Conservation (phyloP, 169 alveolate species). For the Plasmodium fragile region DNA sequence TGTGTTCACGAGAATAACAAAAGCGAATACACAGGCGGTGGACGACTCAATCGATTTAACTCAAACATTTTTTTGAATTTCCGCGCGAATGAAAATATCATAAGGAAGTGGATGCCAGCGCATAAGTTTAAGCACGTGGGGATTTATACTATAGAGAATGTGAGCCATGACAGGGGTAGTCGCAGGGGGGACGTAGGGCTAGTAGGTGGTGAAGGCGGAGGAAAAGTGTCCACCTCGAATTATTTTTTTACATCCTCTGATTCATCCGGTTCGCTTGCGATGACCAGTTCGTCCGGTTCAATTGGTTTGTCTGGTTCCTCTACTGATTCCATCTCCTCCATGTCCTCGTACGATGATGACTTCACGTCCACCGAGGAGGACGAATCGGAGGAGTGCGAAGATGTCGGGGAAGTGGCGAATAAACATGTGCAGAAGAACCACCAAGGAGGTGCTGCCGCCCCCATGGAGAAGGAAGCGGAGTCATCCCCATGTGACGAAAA, state of each 20-base stretch:
- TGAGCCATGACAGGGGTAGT: not conserved
- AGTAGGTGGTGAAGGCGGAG: not conserved
- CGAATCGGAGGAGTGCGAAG: not conserved
- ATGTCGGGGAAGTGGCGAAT: not conserved
- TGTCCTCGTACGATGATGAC: not conserved
- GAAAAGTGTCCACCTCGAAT: not conserved
- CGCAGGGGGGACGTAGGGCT: not conserved
- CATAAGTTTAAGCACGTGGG: conserved; percentile 75
- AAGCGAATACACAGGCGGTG: not conserved
- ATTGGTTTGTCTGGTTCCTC: not conserved
- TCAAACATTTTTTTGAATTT: conserved; percentile 59
- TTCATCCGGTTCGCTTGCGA: not conserved
- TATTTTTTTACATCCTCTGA: conserved; percentile 61
- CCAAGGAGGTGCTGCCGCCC: not conserved
- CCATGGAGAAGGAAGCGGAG: not conserved
- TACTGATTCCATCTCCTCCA: not conserved
- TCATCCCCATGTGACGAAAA: not conserved
- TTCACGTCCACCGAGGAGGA: not conserved
- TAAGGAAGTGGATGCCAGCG: conserved; percentile 71
- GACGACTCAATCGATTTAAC: conserved; percentile 1
- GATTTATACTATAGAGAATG: conserved; percentile 71
- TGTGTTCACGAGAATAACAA: conserved; percentile 69
- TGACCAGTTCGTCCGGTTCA: not conserved
- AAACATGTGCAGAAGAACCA: not conserved
- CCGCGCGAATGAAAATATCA: conserved; percentile 46